Base-by-base conservation (phyloP, 1,139 yeast genomes). In the Pichia cactophila region DNA sequence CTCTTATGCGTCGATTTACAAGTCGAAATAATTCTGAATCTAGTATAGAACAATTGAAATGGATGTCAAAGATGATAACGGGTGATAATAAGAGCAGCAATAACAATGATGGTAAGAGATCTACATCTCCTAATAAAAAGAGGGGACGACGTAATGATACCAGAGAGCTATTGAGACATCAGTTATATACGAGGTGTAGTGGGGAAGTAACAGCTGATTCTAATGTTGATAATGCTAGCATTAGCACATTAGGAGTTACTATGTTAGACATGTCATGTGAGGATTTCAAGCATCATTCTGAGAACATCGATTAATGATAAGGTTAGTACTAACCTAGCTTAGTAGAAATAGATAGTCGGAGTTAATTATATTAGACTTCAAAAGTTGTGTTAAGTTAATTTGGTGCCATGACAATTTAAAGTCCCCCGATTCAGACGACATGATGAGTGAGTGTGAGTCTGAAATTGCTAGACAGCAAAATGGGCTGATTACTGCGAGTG, bases 1-100 rank as follows among this genome's bases (percentile, higher is more conserved):
- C 47, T 16, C 26, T 53, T 8, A 53, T 48, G 14, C 46, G 49
- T 3, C 41, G 42, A n/a, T 20, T 50, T 26, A 47, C 41, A 16
- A 38, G 39, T 3, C 26, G 20, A 7, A 31, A 42, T 6, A 44
- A 33, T 9, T 42, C 45, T 8, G 31, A 29, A 14, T 28, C 33
- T 16, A 48, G 43, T 42, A 33, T 42, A n/a, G 26, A 47, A 31
- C 31, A 44, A 4, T 23, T 47, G 26, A 47, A 43, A 23, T 26
- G 43, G 26, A 26, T 41, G 29, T 37, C 44, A 7, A 39, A 46
- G 17, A 28, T 47, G 33, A 37, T 20, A 20, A 29, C 38, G 7
- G 28, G 41, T 9, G 41, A 38, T 16, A n/a, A 35, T 35, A 35
- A 35, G n/a, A 35, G 8, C 9, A 17, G 11, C 16, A 35, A 35